phyloP scores from a whole-genome alignment of 225 moss, liverwort and hornwort genomes.

The Rhytidiadelphus loreus region DNA sequence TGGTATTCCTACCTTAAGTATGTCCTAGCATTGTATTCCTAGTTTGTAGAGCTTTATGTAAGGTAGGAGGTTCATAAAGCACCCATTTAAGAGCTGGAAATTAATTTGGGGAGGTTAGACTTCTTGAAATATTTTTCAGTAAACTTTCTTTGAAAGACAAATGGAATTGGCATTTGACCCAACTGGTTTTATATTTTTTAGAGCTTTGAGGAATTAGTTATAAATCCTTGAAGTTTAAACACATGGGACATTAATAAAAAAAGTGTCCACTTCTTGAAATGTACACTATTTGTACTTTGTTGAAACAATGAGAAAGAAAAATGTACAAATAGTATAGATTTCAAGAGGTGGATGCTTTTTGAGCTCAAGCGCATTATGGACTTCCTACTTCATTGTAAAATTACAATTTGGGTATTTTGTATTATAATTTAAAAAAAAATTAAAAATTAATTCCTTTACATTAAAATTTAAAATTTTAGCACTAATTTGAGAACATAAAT shows the following conservation, averaged over 20 bases:
- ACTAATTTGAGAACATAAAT: not conserved
- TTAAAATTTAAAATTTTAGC: too few species aligned
- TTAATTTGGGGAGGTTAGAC: not conserved
- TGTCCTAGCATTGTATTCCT: not conserved
- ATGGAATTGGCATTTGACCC: not conserved
- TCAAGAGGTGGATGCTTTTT: not conserved
- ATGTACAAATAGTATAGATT: not conserved
- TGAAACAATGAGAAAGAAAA: not conserved
- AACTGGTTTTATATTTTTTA: not conserved
- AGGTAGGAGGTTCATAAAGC: not conserved
- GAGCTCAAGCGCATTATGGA: fast-evolving
- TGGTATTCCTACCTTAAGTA: too few species aligned
- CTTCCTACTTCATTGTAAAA: not conserved
- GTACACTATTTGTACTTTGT: not conserved
- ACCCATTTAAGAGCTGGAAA: not conserved
- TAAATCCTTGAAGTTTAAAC: not conserved
- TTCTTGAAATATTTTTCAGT: not conserved
- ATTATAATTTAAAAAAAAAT: too few species aligned
- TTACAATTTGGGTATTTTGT: not conserved
- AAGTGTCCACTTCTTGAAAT: fast-evolving
- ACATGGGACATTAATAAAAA: fast-evolving
- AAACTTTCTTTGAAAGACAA: not conserved
- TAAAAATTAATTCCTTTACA: not conserved
- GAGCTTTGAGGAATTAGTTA: not conserved
- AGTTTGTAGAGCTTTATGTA: not conserved